Percentiles rank a stretch among this genome's conserved stretches.
phyloP scores from a whole-genome alignment of 169 alveolate species.

The Eimeria acervulina region DNA sequence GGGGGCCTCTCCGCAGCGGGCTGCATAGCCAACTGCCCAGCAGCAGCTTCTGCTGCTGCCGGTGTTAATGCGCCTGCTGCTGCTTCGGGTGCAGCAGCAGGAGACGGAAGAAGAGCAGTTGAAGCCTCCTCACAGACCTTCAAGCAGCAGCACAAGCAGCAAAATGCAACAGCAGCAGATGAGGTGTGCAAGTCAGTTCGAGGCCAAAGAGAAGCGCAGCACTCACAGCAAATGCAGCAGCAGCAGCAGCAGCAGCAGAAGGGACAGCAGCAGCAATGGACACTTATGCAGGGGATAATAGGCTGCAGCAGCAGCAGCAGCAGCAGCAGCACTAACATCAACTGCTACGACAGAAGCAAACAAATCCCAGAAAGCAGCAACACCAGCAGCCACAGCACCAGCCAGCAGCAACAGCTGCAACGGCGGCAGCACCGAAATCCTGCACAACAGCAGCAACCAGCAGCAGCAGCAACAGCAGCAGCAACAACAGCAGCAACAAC shows the following conservation, averaged over 20 bases:
- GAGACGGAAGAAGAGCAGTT: background rate
- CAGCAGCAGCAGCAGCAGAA: slow-evolving; percentile 19
- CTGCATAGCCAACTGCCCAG: background rate
- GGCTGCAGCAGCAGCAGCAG: background rate
- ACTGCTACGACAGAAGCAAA: background rate
- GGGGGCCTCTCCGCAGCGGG: slow-evolving; percentile 4
- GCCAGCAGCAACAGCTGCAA: background rate
- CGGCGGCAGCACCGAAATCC: background rate
- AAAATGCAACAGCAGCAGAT: background rate
- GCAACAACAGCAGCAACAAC: slow-evolving; percentile 31
- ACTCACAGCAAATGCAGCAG: background rate
- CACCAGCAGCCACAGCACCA: background rate
- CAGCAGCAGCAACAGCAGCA: background rate
- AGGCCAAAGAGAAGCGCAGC: background rate
- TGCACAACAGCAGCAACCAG: background rate
- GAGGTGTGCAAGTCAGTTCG: background rate
- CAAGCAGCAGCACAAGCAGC: background rate
- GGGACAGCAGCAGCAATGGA: background rate
- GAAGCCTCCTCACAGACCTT: slow-evolving; percentile 20
- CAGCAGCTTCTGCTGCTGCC: slow-evolving; percentile 41
- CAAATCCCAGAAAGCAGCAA: background rate
- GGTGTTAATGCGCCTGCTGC: slow-evolving; percentile 1
- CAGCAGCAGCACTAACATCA: background rate
- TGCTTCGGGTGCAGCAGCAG: background rate
- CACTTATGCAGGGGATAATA: background rate